These are phyloP conservation scores for Fusarium coffeatum DNA, from an alignment of 2,329 filamentous ascomycete species.

Conservation along the genomic window DNA sequence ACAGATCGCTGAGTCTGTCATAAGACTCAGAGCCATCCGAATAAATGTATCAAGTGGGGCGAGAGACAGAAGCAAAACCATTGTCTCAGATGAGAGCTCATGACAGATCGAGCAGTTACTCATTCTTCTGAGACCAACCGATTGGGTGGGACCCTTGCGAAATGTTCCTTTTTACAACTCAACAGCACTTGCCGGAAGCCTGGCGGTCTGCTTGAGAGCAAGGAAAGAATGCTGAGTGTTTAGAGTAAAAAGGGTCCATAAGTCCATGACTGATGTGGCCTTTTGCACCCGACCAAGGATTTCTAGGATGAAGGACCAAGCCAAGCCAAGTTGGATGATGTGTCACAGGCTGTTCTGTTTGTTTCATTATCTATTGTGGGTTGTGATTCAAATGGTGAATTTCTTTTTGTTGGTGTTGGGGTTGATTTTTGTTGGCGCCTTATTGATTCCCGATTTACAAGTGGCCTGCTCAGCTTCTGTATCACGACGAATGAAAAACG, in stretches of 20 bases:
- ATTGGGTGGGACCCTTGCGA: constrained; percentile 38
- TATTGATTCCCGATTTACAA: constrained; percentile 38
- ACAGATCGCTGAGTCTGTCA: constrained; percentile 6
- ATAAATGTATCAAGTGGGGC: constrained; percentile 10
- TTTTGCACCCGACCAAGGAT: not conserved
- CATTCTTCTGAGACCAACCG: constrained; percentile 33
- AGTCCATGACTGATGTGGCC: constrained; percentile 24
- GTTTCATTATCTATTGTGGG: constrained; percentile 10
- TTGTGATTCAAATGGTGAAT: constrained; percentile 17
- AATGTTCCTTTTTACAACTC: constrained; percentile 33
- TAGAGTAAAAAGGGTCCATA: constrained; percentile 5
- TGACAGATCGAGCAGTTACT: constrained; percentile 24
- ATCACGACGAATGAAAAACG: constrained; percentile 37
- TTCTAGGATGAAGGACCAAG: not conserved
- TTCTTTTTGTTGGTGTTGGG: constrained; percentile 35
- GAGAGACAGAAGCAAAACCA: constrained; percentile 14
- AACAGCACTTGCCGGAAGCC: constrained; percentile 35
- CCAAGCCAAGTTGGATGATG: not conserved
- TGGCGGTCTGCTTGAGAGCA: constrained; percentile 34
- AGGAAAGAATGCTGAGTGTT: constrained; percentile 27
- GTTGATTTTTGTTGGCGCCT: constrained; percentile 23
- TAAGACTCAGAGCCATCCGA: constrained; percentile 9
- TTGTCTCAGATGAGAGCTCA: constrained; percentile 23
- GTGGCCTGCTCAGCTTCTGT: constrained; percentile 26
- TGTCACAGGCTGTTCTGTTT: constrained; percentile 9